Evolutionary conservation across 2,329 filamentous ascomycete species (phyloP), one percentile per base, ranked within the genome.

Genomic region (Aspergillus glaucus): DNA sequence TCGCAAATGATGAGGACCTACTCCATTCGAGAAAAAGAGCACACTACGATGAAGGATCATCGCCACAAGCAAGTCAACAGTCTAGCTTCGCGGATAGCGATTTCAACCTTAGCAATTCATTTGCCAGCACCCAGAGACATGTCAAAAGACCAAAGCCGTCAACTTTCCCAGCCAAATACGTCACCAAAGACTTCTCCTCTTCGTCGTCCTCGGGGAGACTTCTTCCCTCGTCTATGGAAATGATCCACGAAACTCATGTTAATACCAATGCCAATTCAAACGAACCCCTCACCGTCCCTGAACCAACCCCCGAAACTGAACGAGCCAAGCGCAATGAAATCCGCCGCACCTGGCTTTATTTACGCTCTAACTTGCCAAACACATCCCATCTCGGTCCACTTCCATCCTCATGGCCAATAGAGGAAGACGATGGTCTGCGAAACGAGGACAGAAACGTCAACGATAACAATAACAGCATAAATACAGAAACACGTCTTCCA

Each of bases 361-460:
- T 66, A 21, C 37, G 10, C 8, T 21, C 37, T 4, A 40, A 22
- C 12, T 3, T 40, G 10, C 9, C 19, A 10, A 8, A 4, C 10
- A 19, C 15, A 40, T 12, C 49, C 60, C n/a, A 19, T 8, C 52
- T 65, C 14, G 61, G 55, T 2, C 46, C 59, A 30, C 60, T 66
- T 10, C 64, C 65, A 3, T 59, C 61, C 3, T 59, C 62, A 12
- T 65, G 56, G 55, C 46, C 54, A 3, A 53, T 53, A 19, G 52
- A 52, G 17, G 36, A 50, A 40, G 50, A 51, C 45, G 46, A 50
- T 14, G 44, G 9, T 8, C 44, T 46, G 21, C n/a, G 15, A 36
- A 19, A n/a, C 14, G 32, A 50, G 17, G n/a, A 44, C 19, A 44
- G 22, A 44, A 10, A 42, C 22, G 41, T 21, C 5, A 42, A 17